These are phyloP conservation scores for Lavandula angustifolia DNA, from an alignment of 257 asterid genomes.

Conservation along the genomic window DNA sequence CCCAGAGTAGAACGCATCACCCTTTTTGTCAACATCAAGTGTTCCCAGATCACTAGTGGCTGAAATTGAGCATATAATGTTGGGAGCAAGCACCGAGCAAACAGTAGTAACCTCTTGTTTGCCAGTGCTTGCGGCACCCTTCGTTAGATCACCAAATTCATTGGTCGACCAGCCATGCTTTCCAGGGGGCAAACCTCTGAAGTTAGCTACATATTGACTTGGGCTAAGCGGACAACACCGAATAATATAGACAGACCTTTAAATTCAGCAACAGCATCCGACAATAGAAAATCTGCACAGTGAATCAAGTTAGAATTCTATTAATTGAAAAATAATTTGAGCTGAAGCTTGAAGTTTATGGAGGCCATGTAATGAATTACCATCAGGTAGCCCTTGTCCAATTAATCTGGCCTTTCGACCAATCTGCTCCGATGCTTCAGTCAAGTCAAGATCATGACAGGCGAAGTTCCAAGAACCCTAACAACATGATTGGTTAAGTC, in stretches of 20 bases:
- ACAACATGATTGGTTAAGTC: slow-evolving; percentile 88
- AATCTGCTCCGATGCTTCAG: slow-evolving; percentile 88
- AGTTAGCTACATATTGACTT: slow-evolving; percentile 89
- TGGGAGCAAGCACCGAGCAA: background rate
- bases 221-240: slow-evolving; percentile 92
- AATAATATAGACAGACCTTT: slow-evolving; percentile 79
- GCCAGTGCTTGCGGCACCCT: slow-evolving; percentile 90
- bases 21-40: slow-evolving; percentile 61
- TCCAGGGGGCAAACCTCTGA: slow-evolving; percentile 86
- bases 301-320: background rate
- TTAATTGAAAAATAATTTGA: background rate
- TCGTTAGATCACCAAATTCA: slow-evolving; percentile 86
- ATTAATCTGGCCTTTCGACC: slow-evolving; percentile 89
- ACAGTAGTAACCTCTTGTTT: slow-evolving; percentile 46
- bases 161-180: slow-evolving; percentile 87
- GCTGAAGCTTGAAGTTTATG: too few relatives aligned
- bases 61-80: slow-evolving; percentile 26
- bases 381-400: slow-evolving; percentile 93
- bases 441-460: slow-evolving; percentile 73
- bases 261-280: slow-evolving; percentile 91
- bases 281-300: slow-evolving; percentile 76
- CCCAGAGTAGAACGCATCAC: slow-evolving; percentile 66
- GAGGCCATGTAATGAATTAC: slow-evolving; percentile 30
- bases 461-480: slow-evolving; percentile 79
- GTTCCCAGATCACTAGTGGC: slow-evolving; percentile 92